Percentiles rank a stretch among this genome's conserved stretches.
phyloP scores from a whole-genome alignment of 192 early-diverging fungal genomes.

The Chytriomyces sp. region DNA sequence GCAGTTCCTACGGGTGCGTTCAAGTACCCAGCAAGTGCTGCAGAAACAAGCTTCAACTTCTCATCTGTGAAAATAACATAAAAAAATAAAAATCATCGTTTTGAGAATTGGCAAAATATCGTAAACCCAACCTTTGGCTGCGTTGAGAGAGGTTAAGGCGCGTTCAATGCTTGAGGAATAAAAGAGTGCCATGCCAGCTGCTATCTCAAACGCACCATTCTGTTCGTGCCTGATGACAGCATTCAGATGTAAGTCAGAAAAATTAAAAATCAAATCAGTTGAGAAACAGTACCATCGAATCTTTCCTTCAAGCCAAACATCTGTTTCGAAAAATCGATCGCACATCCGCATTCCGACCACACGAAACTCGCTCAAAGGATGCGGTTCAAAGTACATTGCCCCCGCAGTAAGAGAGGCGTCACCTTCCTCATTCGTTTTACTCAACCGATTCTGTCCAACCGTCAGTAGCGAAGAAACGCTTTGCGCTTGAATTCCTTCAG shows the following conservation, averaged over 20 bases:
- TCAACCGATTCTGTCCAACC: background rate
- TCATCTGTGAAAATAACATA: slow-evolving; percentile 62
- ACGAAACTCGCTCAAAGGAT: slow-evolving; percentile 13
- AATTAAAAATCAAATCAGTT: background rate
- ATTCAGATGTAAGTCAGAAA: slow-evolving; percentile 3
- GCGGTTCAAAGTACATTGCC: slow-evolving; percentile 10
- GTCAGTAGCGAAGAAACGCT: background rate
- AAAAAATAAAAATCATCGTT: slow-evolving; percentile 49
- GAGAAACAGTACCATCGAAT: slow-evolving; percentile 36
- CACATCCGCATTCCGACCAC: slow-evolving; percentile 58
- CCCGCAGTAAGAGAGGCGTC: background rate
- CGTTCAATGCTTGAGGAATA: slow-evolving; percentile 73
- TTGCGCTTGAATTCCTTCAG: background rate
- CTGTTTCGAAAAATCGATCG: slow-evolving; percentile 56
- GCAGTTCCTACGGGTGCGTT: background rate
- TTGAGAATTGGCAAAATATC: slow-evolving; percentile 27
- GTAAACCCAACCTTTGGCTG: slow-evolving; percentile 45
- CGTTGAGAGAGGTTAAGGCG: slow-evolving; percentile 72
- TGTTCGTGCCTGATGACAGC: slow-evolving; percentile 62
- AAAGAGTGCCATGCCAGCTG: slow-evolving; percentile 89
- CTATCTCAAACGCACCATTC: slow-evolving; percentile 75
- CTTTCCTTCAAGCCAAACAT: slow-evolving; percentile 48
- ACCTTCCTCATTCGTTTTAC: no score
- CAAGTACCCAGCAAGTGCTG: slow-evolving; percentile 67
- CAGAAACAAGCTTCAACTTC: slow-evolving; percentile 82